Conservation (phyloP, 164 flowering plant genomes). For the Annona cherimola region DNA sequence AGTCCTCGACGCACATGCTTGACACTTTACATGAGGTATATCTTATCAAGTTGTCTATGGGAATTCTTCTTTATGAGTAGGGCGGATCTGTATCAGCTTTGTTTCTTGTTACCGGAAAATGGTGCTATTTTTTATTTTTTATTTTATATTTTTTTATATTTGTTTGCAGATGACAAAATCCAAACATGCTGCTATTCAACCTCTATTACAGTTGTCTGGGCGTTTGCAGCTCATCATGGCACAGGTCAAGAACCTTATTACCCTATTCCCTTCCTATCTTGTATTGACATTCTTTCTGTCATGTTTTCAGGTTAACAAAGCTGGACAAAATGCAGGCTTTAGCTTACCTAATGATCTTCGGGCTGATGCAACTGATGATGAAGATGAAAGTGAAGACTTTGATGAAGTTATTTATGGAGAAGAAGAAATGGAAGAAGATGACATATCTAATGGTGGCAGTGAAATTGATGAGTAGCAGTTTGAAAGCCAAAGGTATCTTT, state of each 20-base stretch:
- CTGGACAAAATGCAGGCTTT: slow-evolving; percentile 25
- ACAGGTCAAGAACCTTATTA: slow-evolving; percentile 43
- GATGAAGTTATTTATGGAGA: slow-evolving; percentile 51
- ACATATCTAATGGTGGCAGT: slow-evolving; percentile 41
- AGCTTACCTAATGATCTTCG: slow-evolving; percentile 18
- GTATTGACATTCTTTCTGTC: not conserved
- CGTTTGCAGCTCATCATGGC: slow-evolving; percentile 72
- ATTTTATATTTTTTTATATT: not conserved
- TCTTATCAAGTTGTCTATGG: not conserved
- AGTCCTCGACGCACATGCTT: slow-evolving; percentile 37
- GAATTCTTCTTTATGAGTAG: not conserved
- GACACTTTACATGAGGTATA: slow-evolving; percentile 58
- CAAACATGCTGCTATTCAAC: slow-evolving; percentile 45
- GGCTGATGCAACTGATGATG: slow-evolving; percentile 39
- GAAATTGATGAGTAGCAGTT: slow-evolving; percentile 29
- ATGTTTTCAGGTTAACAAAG: slow-evolving; percentile 52
- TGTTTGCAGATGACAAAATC: slow-evolving; percentile 52
- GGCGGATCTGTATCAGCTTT: not conserved
- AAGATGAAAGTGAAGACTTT: slow-evolving; percentile 44
- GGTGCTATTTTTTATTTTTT: too few species aligned
- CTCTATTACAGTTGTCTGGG: slow-evolving; percentile 68
- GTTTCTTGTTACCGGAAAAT: not conserved
- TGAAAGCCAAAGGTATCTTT: not conserved
- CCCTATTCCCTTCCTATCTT: not conserved
- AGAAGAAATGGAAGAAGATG: slow-evolving; percentile 29